phyloP scores from a whole-genome alignment of 2,329 filamentous ascomycete species.

The Trichoderma atrobrunneum region DNA sequence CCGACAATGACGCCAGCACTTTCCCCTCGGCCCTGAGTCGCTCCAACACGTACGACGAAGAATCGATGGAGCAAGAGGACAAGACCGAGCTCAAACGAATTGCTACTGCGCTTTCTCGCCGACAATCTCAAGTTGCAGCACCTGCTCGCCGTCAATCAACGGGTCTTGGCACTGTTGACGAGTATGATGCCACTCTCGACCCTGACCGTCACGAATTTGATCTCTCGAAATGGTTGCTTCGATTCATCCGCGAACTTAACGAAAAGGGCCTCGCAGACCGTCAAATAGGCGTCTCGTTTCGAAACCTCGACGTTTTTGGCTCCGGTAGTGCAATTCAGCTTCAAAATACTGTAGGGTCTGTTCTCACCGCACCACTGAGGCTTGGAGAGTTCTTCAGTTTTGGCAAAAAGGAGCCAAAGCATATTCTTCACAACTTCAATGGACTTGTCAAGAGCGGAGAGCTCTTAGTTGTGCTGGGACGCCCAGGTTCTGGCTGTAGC shows the following conservation, averaged over 20 bases:
- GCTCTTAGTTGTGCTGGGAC: constrained; percentile 66
- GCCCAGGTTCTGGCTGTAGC: constrained; percentile 63
- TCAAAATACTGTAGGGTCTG: constrained; percentile 63
- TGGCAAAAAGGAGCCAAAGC: constrained; percentile 46
- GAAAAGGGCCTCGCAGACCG: constrained; percentile 53
- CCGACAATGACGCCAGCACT: constrained; percentile 4
- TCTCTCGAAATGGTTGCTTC: constrained; percentile 40
- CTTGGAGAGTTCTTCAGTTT: constrained; percentile 54
- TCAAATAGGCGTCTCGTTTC: constrained; percentile 60
- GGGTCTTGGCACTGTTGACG: constrained; percentile 25
- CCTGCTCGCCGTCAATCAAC: constrained; percentile 12
- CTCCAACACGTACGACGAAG: constrained; percentile 15
- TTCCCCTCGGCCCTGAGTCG: constrained; percentile 4
- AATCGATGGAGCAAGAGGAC: constrained; percentile 33
- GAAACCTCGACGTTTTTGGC: constrained; percentile 64
- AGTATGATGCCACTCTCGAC: constrained; percentile 36
- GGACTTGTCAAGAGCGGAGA: constrained; percentile 63
- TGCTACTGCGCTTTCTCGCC: constrained; percentile 39
- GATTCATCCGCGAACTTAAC: constrained; percentile 44
- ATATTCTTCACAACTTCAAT: constrained; percentile 63
- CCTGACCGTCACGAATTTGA: constrained; percentile 41
- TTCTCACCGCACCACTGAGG: constrained; percentile 56
- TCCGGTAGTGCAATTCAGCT: constrained; percentile 65
- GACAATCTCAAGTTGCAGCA: constrained; percentile 28
- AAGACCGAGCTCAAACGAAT: constrained; percentile 39